Conservation (phyloP, 805 yeast genomes). For the Saccharomycopsis vini region DNA sequence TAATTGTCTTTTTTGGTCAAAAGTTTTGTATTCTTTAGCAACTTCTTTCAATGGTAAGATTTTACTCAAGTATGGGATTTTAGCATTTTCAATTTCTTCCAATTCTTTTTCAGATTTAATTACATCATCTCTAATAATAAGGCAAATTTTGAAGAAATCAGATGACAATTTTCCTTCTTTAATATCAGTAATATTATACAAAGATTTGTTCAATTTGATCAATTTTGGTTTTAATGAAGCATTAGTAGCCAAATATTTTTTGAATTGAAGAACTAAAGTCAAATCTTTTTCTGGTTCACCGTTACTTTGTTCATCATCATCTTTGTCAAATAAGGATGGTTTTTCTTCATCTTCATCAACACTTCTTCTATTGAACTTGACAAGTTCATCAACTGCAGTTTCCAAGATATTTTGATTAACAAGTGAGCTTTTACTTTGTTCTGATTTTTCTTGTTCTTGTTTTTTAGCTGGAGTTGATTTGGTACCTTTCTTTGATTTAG, state of each 20-base stretch:
- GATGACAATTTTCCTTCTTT: constrained; percentile 28
- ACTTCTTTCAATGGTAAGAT: constrained; percentile 57
- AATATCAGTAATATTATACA: constrained; percentile 36
- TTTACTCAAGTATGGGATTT: constrained; percentile 33
- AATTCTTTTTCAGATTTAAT: constrained; percentile 34
- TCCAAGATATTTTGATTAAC: constrained; percentile 1
- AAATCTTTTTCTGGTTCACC: constrained; percentile 5
- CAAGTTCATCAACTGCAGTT: constrained; percentile 58
- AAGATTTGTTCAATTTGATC: constrained; percentile 21
- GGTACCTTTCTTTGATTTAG: constrained; percentile 6
- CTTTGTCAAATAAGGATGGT: constrained; percentile 51
- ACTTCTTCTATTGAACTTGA: constrained; percentile 42
- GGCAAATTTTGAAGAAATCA: constrained; percentile 52
- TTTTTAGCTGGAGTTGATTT: constrained; percentile 10
- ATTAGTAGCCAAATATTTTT: constrained; percentile 10
- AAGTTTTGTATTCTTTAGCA: constrained; percentile 80
- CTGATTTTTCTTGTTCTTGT: constrained; percentile 19
- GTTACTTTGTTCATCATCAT: constrained; percentile 32
- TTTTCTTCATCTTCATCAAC: constrained; percentile 26
- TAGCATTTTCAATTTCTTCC: constrained; percentile 37
- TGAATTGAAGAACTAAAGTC: constrained; percentile 16
- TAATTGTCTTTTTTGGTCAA: constrained; percentile 76
- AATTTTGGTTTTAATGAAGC: constrained; percentile 32
- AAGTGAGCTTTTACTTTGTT: background rate
- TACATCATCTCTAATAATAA: constrained; percentile 58